These are phyloP conservation scores for Kalmusia sp. DNA, from an alignment of 2,329 filamentous ascomycete genomes.

Conservation along the genomic window DNA sequence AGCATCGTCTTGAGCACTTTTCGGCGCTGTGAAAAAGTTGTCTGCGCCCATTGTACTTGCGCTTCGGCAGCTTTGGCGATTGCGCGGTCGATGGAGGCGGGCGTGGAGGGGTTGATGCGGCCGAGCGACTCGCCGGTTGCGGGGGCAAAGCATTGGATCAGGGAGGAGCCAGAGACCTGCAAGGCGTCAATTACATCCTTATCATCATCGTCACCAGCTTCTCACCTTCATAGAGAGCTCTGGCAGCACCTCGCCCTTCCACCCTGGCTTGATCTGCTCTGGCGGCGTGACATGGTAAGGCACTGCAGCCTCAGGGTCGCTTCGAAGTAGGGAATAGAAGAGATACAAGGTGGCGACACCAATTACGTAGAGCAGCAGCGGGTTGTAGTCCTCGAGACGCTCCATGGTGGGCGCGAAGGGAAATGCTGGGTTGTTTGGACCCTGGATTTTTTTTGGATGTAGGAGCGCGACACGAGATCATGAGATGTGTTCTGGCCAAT, in stretches of 20 bases:
- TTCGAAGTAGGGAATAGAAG: conserved; percentile 33
- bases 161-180: conserved; percentile 66
- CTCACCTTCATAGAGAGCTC: conserved; percentile 66
- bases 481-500: conserved; percentile 9
- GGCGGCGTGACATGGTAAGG: conserved; percentile 69
- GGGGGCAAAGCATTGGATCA: conserved; percentile 86
- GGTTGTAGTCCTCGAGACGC: conserved; percentile 32
- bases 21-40: conserved; percentile 77
- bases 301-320: conserved; percentile 53
- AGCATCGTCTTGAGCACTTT: conserved; percentile 82
- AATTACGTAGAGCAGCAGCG: conserved; percentile 28
- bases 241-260: conserved; percentile 64
- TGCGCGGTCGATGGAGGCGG: conserved; percentile 78
- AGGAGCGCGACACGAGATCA: conserved; percentile 5
- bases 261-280: conserved; percentile 62
- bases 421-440: conserved; percentile 5
- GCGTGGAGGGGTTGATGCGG: conserved; percentile 76
- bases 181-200: conserved; percentile 11
- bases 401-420: conserved; percentile 30
- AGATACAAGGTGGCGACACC: conserved; percentile 27
- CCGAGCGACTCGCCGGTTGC: conserved; percentile 88
- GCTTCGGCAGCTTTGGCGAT: conserved; percentile 76
- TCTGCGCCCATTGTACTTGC: conserved; percentile 78
- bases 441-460: conserved; percentile 8
- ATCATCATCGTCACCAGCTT: not conserved